phyloP scores from a whole-genome alignment of 1,284 basidiomycete genomes.

The Melampsora abietis-canadensis region DNA sequence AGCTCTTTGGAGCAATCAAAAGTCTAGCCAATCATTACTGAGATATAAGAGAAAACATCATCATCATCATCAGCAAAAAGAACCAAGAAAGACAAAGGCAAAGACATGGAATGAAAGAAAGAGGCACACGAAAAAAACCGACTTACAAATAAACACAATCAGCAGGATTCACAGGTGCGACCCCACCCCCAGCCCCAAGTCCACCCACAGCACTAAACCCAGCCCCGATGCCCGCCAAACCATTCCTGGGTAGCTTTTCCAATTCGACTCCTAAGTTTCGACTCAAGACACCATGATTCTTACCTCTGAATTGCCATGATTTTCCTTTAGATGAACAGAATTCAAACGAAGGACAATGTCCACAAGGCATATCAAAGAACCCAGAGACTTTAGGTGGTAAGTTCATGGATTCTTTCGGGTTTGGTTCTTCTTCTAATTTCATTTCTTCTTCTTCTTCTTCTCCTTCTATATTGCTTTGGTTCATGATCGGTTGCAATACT shows the following conservation, averaged over 20 bases:
- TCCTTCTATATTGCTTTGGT: neutral
- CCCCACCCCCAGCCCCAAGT: constrained; percentile 30
- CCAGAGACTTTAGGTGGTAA: constrained; percentile 36
- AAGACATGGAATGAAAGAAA: neutral
- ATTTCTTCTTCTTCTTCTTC: constrained; percentile 10
- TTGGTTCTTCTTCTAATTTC: neutral
- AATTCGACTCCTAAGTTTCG: neutral
- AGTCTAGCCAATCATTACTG: constrained; percentile 6
- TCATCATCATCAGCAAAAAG: neutral
- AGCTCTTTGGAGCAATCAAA: neutral
- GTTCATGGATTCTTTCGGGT: neutral
- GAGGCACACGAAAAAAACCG: neutral
- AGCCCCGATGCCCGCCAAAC: constrained; percentile 42
- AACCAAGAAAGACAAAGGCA: neutral
- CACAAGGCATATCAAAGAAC: constrained; percentile 43
- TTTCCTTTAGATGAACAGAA: constrained; percentile 43
- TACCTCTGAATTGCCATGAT: constrained; percentile 42
- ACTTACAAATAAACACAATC: constrained; percentile 44
- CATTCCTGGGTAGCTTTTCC: constrained; percentile 39
- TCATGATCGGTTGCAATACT: constrained; percentile 29
- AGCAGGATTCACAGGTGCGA: constrained; percentile 42
- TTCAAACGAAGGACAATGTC: constrained; percentile 43
- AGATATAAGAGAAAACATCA: neutral
- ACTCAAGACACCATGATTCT: neutral
- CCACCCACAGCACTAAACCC: constrained; percentile 41